Base-by-base conservation (phyloP, 768 basidiomycete species). In the Phaeotremella skinneri region DNA sequence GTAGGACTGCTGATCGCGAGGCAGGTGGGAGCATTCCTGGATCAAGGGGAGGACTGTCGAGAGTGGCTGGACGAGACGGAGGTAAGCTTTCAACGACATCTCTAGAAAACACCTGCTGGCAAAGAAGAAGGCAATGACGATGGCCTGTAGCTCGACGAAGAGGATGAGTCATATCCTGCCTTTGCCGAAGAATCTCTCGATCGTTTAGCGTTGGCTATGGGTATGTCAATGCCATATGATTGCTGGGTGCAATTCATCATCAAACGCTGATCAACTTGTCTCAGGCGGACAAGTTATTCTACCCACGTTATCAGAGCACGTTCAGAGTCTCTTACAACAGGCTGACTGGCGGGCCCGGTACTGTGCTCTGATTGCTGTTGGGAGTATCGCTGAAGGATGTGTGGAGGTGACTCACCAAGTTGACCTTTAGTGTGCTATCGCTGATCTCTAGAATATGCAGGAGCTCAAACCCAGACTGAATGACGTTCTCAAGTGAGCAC, bases 261-360 rank as follows among this genome's bases (percentile, higher is more conserved):
- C 52, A 39, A 30, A 23, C 23, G 30, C 39, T 49, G 39, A 21
- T 17, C n/a, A n/a, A 37, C 39, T 17, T 20, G 17, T 23, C 20
- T 6, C 25, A 43, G 89, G 88, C 4, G 90, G 91, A 0, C 81
- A 85, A 56, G 79, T 83, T 0, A 83, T 91, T 0, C 79, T 93
- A 3, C 90, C 88, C 0, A 84, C 86, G 9, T 86, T 90, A 4
- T 91, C 91, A 78, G 84, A 85, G 74, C 85, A 85, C 58, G 89
- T 90, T 14, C 89, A 89, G 0, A 85, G 85, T 0, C 89, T 93
- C 86, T 80, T 92, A 56, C 83, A 82, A 0, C 85, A 83, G 55
- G 86, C 85, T 59, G 88, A 91, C 75, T 94, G 91, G 91, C 81
- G 88, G 52, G 82, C 85, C 26, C 81, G 90, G 27, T 90, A 93